Conservation (phyloP, 2,329 filamentous ascomycete species). For the Penicillium freii region DNA sequence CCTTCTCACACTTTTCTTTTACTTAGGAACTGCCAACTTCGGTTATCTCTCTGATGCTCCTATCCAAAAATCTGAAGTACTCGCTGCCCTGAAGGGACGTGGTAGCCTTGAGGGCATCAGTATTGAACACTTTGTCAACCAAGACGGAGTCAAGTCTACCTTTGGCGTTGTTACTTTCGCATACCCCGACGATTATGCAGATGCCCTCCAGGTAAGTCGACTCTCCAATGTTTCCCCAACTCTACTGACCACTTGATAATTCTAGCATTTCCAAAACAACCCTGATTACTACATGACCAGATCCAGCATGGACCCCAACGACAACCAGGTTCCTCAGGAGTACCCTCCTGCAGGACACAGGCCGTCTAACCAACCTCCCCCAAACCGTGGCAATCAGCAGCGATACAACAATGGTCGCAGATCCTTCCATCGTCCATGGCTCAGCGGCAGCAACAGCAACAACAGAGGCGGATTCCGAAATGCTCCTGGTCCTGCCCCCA, state of each 20-base stretch:
- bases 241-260: not conserved
- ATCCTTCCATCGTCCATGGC: not conserved
- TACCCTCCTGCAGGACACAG: not conserved
- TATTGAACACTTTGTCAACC: not conserved
- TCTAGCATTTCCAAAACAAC: slow-evolving; percentile 18
- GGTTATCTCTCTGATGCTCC: not conserved
- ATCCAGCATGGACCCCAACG: slow-evolving; percentile 16
- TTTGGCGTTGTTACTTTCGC: slow-evolving; percentile 6
- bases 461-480: slow-evolving; percentile 7
- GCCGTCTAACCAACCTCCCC: not conserved
- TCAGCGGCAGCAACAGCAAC: not conserved
- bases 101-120: not conserved
- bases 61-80: slow-evolving; percentile 14
- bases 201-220: slow-evolving; percentile 17
- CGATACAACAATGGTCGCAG: slow-evolving; percentile 5
- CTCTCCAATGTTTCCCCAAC: not conserved
- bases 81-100: slow-evolving; percentile 23
- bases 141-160: not conserved
- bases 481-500: not conserved
- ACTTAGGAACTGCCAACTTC: slow-evolving; percentile 1
- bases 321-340: not conserved
- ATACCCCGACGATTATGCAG: slow-evolving; percentile 6
- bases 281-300: slow-evolving; percentile 19
- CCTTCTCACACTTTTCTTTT: not conserved
- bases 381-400: slow-evolving; percentile 1